A percentile compares a stretch with the other conserved stretches of the same genome.
Evolutionary conservation across 1,139 yeast genomes (phyloP).

Genomic region (Ashbya aceris): DNA sequence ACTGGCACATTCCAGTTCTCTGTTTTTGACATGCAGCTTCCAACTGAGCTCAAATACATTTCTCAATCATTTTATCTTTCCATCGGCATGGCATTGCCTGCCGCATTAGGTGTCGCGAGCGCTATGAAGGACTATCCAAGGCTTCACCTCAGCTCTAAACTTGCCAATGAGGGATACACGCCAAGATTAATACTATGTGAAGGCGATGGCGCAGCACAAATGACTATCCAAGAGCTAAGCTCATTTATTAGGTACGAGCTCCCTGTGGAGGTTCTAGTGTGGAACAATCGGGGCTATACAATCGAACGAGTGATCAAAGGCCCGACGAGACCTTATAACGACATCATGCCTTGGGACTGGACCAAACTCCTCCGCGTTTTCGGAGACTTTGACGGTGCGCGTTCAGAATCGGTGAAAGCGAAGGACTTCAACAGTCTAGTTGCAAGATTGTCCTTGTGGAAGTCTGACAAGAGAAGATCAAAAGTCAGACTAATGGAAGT

Average conservation of each 20-base stretch:
- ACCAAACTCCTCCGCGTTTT: conserved; percentile 51
- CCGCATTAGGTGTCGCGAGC: too few relatives aligned
- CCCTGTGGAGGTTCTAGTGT: conserved; percentile 54
- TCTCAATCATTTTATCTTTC: too few relatives aligned
- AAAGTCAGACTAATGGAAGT: conserved; percentile 59
- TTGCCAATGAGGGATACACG: conserved; percentile 33
- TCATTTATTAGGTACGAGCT: conserved; percentile 52
- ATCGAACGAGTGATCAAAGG: conserved; percentile 81
- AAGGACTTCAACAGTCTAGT: conserved; percentile 13
- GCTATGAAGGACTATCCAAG: conserved; percentile 23
- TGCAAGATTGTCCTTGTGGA: conserved; percentile 13
- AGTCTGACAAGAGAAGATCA: conserved; percentile 14
- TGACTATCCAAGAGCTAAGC: conserved; percentile 78
- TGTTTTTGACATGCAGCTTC: too few relatives aligned
- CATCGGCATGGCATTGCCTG: too few relatives aligned
- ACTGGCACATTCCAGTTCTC: too few relatives aligned
- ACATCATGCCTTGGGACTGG: conserved; percentile 82
- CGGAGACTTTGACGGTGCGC: conserved; percentile 41
- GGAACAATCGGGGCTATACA: conserved; percentile 81
- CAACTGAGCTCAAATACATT: too few relatives aligned
- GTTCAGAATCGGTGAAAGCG: conserved; percentile 11
- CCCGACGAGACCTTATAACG: conserved; percentile 66
- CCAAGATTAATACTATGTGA: conserved; percentile 57
- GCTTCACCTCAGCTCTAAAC: conserved; percentile 35
- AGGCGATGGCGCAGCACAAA: conserved; percentile 90